Conservation (phyloP, 164 flowering plant genomes). For the Piper betle region DNA sequence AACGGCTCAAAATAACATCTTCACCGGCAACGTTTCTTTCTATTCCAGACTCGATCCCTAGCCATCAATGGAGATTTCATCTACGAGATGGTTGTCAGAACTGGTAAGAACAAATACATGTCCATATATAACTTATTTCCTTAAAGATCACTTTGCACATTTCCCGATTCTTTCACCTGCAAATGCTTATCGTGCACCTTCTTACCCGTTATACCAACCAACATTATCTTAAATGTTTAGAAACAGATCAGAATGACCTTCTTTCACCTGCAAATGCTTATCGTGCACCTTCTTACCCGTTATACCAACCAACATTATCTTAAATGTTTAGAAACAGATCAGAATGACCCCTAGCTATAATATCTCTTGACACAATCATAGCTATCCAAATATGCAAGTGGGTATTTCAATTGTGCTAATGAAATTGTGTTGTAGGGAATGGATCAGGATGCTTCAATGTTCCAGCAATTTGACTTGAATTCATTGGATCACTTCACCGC, state of each 20-base stretch:
- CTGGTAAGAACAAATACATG: conserved; percentile 17
- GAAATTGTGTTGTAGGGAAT: conserved; percentile 26
- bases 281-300: background rate
- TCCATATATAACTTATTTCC: background rate
- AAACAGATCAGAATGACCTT: background rate
- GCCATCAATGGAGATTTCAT: conserved; percentile 29
- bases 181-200: background rate
- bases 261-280: background rate
- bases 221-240: too few relatives aligned
- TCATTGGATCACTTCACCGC: conserved; percentile 35
- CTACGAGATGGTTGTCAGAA: conserved; percentile 26
- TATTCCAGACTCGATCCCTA: background rate
- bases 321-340: too few relatives aligned
- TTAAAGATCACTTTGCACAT: background rate
- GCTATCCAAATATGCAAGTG: too few relatives aligned
- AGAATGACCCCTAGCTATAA: too few relatives aligned
- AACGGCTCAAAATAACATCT: background rate
- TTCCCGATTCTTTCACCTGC: background rate
- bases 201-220: too few relatives aligned
- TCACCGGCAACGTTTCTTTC: background rate
- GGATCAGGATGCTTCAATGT: conserved; percentile 27
- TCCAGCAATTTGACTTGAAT: conserved; percentile 24
- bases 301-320: too few relatives aligned
- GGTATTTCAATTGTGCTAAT: too few relatives aligned
- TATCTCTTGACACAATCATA: too few relatives aligned